Conservation (phyloP, 2,329 filamentous ascomycete species). For the Colletotrichum liriopes region DNA sequence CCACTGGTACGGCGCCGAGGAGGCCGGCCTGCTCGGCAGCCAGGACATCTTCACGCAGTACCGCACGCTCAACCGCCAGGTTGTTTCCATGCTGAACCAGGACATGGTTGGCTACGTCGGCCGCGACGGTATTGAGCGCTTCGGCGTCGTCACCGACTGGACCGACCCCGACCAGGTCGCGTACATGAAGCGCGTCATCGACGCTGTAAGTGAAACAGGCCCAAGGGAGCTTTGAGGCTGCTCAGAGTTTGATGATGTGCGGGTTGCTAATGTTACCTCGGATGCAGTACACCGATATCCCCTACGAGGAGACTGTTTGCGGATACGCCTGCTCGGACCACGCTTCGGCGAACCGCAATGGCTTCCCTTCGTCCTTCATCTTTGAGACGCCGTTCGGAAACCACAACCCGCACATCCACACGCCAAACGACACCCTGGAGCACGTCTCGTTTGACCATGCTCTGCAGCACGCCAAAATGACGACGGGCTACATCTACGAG, state of each 20-base stretch:
- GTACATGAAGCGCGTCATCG: slow-evolving; percentile 57
- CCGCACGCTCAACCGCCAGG: slow-evolving; percentile 49
- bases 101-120: slow-evolving; percentile 61
- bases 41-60: slow-evolving; percentile 65
- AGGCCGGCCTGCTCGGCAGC: slow-evolving; percentile 83
- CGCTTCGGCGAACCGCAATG: slow-evolving; percentile 76
- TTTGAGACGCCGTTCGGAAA: slow-evolving; percentile 74
- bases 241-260: not conserved
- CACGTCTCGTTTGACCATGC: slow-evolving; percentile 78
- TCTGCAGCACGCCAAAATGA: slow-evolving; percentile 73
- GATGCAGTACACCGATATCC: slow-evolving; percentile 53
- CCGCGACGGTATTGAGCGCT: slow-evolving; percentile 48
- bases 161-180: slow-evolving; percentile 54
- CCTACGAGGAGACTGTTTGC: slow-evolving; percentile 64
- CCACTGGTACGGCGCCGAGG: slow-evolving; percentile 89
- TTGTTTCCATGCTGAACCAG: slow-evolving; percentile 61
- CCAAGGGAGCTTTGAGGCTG: not conserved
- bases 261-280: not conserved
- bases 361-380: slow-evolving; percentile 77
- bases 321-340: slow-evolving; percentile 78
- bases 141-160: slow-evolving; percentile 60
- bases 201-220: slow-evolving; percentile 23
- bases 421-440: slow-evolving; percentile 79
- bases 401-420: slow-evolving; percentile 81
- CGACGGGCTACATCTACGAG: slow-evolving; percentile 64